Base-by-base conservation (phyloP, 305 asterid species). In the Coffea humblotiana region DNA sequence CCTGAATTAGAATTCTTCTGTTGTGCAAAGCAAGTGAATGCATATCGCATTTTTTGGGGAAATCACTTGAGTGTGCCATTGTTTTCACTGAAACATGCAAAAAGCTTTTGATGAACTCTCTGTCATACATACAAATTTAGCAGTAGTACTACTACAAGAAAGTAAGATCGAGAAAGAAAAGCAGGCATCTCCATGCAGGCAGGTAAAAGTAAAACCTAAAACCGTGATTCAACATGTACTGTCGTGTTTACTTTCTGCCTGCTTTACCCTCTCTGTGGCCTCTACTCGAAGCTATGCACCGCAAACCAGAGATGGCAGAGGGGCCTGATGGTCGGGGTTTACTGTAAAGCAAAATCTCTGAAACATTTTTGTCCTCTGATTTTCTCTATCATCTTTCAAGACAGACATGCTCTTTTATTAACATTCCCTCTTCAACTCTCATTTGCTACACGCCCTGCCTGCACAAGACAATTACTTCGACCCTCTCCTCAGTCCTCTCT, bases 321-420 rank as follows among this genome's bases (percentile, higher is more conserved):
- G 16, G 71, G 71, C 27, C 40, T 25, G n/a, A 8, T 25, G 65
- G 78, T 40, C 70, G 27, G 49, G 11, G 65, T 6, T 81, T 84
- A 81, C 87, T 82, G 90, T 32, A 73, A 35, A 89, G 78, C 91
- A 19, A 58, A 82, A 89, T 85, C 92, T 86, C 89, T 89, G 90
- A 67, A 74, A 51, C 80, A 71, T 40, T 63, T 29, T 48, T 74
- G 79, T 83, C 82, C 86, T 74, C 83, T 87, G 70, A 76, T 88
- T 82, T 67, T 82, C 73, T 83, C 81, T 80, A 77, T 85, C 88
- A 84, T 58, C 35, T 85, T 83, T 84, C 73, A 54, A 82, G 82
- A 83, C 90, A 82, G 83, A 89, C 90, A 91, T 86, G 43, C 86
- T 70, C 74, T 78, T 37, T 2, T 1, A 63, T 72, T 61, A 45